These are phyloP conservation scores for Ustilago esculenta DNA, from an alignment of 1,284 basidiomycete species.

Conservation along the genomic window DNA sequence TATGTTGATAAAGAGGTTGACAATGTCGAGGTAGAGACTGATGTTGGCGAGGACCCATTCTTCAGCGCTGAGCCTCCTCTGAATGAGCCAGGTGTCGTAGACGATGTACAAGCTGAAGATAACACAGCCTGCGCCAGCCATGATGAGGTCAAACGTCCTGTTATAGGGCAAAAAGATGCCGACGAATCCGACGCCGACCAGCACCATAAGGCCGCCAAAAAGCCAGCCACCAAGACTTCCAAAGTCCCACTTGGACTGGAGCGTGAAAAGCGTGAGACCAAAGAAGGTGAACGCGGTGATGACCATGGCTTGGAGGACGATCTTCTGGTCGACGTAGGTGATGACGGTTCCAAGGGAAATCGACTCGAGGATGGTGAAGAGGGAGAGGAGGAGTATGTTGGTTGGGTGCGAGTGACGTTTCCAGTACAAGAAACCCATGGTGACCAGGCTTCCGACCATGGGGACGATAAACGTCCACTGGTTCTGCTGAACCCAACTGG, in stretches of 20 bases:
- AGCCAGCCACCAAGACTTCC: constrained; percentile 83
- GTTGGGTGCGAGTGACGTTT: constrained; percentile 84
- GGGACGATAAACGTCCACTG: constrained; percentile 70
- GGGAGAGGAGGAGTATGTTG: constrained; percentile 80
- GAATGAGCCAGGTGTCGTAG: constrained; percentile 86
- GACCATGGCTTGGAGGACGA: constrained; percentile 86
- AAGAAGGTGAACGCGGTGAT: constrained; percentile 88
- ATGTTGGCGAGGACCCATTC: constrained; percentile 87
- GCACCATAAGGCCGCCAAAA: constrained; percentile 72
- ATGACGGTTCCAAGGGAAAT: constrained; percentile 77
- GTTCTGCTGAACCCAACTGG: constrained; percentile 56
- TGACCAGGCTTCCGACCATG: constrained; percentile 78
- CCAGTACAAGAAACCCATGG: constrained; percentile 82
- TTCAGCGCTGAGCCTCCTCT: constrained; percentile 78
- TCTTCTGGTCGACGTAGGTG: constrained; percentile 78
- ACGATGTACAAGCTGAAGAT: constrained; percentile 75
- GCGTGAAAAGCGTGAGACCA: constrained; percentile 81
- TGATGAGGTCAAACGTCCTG: constrained; percentile 78
- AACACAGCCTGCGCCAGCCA: constrained; percentile 79
- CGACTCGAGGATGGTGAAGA: constrained; percentile 65
- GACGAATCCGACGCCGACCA: constrained; percentile 71
- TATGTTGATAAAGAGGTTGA: constrained; percentile 80
- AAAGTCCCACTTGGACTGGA: constrained; percentile 78
- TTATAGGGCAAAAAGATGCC: constrained; percentile 82
- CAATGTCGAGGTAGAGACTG: constrained; percentile 74